Conservation (phyloP, 164 flowering plant genomes). For the Cinnamomum chago region DNA sequence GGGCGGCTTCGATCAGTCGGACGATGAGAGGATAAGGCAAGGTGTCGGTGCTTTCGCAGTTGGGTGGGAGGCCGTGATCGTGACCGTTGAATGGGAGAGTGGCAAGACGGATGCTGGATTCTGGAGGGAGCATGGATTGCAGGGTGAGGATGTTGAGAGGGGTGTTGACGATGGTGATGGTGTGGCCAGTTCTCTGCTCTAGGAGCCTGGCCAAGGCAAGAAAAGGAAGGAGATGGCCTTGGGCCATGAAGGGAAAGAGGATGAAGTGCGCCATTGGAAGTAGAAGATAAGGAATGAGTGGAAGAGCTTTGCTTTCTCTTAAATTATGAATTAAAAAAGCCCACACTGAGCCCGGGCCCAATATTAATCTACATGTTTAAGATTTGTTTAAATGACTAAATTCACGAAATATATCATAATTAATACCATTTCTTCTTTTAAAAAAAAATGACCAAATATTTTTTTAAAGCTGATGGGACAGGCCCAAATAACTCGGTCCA, state of each 20-base stretch:
- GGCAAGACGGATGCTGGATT: slow-evolving; percentile 9
- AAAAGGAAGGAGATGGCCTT: slow-evolving; percentile 17
- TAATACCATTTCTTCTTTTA: too few species aligned
- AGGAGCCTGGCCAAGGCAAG: slow-evolving; percentile 9
- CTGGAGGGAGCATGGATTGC: neutral
- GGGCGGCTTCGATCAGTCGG: slow-evolving; percentile 9
- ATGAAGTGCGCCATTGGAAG: slow-evolving; percentile 1
- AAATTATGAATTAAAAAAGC: too few species aligned
- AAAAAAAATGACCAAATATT: too few species aligned
- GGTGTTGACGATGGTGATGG: slow-evolving; percentile 19
- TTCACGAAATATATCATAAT: too few species aligned
- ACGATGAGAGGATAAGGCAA: slow-evolving; percentile 2
- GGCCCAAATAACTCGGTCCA: too few species aligned
- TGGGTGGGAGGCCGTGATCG: slow-evolving; percentile 18
- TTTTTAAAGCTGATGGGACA: too few species aligned
- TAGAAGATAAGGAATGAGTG: neutral
- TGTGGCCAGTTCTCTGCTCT: neutral
- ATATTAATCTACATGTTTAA: too few species aligned
- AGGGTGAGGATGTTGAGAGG: slow-evolving; percentile 12
- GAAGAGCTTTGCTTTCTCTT: neutral
- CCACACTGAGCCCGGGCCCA: too few species aligned
- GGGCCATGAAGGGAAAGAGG: slow-evolving; percentile 16
- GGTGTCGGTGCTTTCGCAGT: slow-evolving; percentile 12
- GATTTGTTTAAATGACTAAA: too few species aligned
- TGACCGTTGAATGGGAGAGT: slow-evolving; percentile 10